These are phyloP conservation scores for Begonia peltatifolia DNA, from an alignment of 306 rosid genomes.

Conservation along the genomic window DNA sequence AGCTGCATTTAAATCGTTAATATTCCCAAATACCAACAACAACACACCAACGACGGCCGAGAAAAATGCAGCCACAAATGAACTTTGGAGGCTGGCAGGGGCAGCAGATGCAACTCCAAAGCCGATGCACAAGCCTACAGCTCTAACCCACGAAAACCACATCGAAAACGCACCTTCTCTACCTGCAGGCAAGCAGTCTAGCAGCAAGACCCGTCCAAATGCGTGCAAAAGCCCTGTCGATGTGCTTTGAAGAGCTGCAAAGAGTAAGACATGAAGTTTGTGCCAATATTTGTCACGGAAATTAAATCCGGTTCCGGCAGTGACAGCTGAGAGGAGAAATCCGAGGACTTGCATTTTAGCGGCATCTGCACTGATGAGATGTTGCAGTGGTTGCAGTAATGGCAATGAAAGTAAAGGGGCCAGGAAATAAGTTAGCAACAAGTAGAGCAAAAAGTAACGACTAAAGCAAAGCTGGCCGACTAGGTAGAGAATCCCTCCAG, in stretches of 20 bases:
- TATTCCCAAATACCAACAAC: slow-evolving; percentile 44
- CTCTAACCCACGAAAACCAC: slow-evolving; percentile 55
- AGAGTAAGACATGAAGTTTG: slow-evolving; percentile 20
- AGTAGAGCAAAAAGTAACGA: slow-evolving; percentile 35
- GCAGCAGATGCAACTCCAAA: slow-evolving; percentile 37
- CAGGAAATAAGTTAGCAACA: slow-evolving; percentile 66
- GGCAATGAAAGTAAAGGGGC: slow-evolving; percentile 58
- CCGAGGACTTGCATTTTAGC: slow-evolving; percentile 73
- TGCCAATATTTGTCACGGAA: slow-evolving; percentile 29
- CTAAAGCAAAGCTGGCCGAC: slow-evolving; percentile 52
- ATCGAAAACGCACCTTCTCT: slow-evolving; percentile 65
- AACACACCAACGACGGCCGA: slow-evolving; percentile 32
- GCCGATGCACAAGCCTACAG: slow-evolving; percentile 39
- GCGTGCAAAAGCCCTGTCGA: slow-evolving; percentile 51
- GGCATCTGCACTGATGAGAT: slow-evolving; percentile 29
- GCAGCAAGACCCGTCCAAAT: slow-evolving; percentile 38
- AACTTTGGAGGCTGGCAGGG: slow-evolving; percentile 20
- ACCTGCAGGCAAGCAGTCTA: slow-evolving; percentile 62
- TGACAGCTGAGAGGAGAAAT: slow-evolving; percentile 30
- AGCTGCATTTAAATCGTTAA: slow-evolving; percentile 60
- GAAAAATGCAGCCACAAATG: slow-evolving; percentile 45
- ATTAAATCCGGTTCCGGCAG: slow-evolving; percentile 48
- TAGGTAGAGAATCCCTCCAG: slow-evolving; percentile 45
- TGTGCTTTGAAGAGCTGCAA: slow-evolving; percentile 44
- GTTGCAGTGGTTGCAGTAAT: slow-evolving; percentile 41